Percentiles rank a stretch among this genome's conserved stretches.
These are phyloP conservation scores for Phytophthora litchii DNA, from an alignment of 352 stramenopile genomes.

Conservation along the genomic window DNA sequence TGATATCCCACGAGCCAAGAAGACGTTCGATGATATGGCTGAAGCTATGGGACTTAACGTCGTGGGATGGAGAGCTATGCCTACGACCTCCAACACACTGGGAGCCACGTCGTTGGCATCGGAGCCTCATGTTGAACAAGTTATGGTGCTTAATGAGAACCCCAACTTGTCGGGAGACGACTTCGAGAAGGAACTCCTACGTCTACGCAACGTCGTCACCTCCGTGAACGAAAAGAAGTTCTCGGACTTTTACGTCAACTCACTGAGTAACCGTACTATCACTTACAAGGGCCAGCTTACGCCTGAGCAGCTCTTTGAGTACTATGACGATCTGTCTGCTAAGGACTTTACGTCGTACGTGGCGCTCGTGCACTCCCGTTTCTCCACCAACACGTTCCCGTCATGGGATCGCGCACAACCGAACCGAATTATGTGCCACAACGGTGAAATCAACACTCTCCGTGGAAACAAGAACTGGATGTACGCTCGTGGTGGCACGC, in stretches of 20 bases:
- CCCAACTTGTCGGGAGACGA: conserved; percentile 59
- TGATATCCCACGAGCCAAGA: conserved; percentile 87
- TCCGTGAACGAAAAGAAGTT: conserved; percentile 74
- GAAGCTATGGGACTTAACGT: conserved; percentile 90
- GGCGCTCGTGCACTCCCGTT: conserved; percentile 96
- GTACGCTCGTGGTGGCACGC: conserved; percentile 91
- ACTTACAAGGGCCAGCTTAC: conserved; percentile 98
- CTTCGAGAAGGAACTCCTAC: conserved; percentile 93
- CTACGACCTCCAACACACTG: conserved; percentile 94
- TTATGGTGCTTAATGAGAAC: conserved; percentile 92
- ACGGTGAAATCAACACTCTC: conserved; percentile 98
- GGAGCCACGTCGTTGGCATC: conserved; percentile 93
- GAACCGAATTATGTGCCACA: conserved; percentile 98
- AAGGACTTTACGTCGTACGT: conserved; percentile 93
- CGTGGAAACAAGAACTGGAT: conserved; percentile 98
- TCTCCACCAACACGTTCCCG: conserved; percentile 98
- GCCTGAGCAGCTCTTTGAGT: conserved; percentile 89
- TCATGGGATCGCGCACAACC: conserved; percentile 96
- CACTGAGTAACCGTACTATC: conserved; percentile 93
- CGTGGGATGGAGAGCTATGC: conserved; percentile 93
- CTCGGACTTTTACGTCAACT: conserved; percentile 96
- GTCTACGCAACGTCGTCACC: conserved; percentile 59
- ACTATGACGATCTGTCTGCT: conserved; percentile 64
- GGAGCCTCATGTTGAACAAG: conserved; percentile 94
- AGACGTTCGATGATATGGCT: conserved; percentile 84